Conservation (phyloP, 345 rosid genomes). For the Cochlearia excelsa region DNA sequence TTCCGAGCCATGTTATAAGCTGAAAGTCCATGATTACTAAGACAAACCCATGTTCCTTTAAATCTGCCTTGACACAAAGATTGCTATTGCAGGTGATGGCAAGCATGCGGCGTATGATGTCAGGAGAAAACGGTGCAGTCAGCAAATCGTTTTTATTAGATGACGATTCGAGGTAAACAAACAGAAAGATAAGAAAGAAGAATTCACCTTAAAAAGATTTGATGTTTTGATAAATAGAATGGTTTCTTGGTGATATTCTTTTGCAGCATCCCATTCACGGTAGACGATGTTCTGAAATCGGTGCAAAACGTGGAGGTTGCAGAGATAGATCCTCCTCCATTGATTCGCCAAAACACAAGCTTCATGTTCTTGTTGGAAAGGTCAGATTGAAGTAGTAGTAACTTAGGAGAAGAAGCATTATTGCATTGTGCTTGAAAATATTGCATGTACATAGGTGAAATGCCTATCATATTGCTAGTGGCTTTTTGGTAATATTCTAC, state of each 20-base stretch:
- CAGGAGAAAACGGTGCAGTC: slow-evolving; percentile 58
- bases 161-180: slow-evolving; percentile 78
- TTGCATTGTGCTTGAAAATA: slow-evolving; percentile 15
- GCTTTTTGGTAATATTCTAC: slow-evolving; percentile 22
- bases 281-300: slow-evolving; percentile 84
- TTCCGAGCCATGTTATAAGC: slow-evolving; percentile 1
- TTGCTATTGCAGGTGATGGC: slow-evolving; percentile 61
- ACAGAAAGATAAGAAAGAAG: neutral
- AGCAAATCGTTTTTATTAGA: slow-evolving; percentile 85
- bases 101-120: slow-evolving; percentile 66
- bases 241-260: slow-evolving; percentile 11
- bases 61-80: slow-evolving; percentile 9
- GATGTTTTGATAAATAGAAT: slow-evolving; percentile 3
- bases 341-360: slow-evolving; percentile 75
- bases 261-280: slow-evolving; percentile 86
- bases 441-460: slow-evolving; percentile 12
- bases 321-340: slow-evolving; percentile 80
- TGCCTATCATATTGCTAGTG: slow-evolving; percentile 18
- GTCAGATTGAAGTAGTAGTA: slow-evolving; percentile 46
- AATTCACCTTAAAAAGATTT: neutral
- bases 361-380: slow-evolving; percentile 81
- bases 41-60: neutral
- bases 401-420: slow-evolving; percentile 20
- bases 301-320: slow-evolving; percentile 63
- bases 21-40: neutral